Percentiles rank a stretch among this genome's conserved stretches.
Evolutionary conservation across 352 stramenopile species (phyloP).

Genomic region (Phytophthora ohioensis): DNA sequence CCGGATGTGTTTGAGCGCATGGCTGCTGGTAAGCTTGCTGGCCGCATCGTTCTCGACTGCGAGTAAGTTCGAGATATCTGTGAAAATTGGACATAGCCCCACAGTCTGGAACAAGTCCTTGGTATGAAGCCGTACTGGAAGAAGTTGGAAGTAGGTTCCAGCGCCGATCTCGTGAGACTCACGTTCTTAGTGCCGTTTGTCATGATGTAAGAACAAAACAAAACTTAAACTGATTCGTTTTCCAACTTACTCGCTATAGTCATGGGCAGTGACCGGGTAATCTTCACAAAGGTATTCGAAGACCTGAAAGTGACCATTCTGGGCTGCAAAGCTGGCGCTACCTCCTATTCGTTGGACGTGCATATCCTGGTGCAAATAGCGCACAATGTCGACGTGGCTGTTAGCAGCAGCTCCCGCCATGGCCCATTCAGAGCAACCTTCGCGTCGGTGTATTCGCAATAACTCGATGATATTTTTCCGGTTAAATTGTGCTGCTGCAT

Average conservation of each 20-base stretch:
- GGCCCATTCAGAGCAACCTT: conserved; percentile 31
- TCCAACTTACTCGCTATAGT: conserved; percentile 17
- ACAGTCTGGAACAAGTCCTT: too few species aligned
- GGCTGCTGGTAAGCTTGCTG: conserved; percentile 45
- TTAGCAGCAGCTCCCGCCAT: conserved; percentile 28
- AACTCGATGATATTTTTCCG: conserved; percentile 25
- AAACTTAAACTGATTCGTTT: not conserved
- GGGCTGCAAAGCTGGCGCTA: conserved; percentile 25
- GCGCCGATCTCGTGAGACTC: too few species aligned
- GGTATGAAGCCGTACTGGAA: too few species aligned
- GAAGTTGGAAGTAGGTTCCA: too few species aligned
- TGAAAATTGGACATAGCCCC: too few species aligned
- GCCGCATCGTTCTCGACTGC: conserved; percentile 50
- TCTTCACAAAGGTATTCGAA: conserved; percentile 30
- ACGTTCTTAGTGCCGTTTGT: too few species aligned
- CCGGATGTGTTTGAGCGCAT: conserved; percentile 58
- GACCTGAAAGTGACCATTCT: conserved; percentile 25
- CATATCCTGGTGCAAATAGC: conserved; percentile 26
- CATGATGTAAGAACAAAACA: too few species aligned
- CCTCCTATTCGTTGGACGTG: conserved; percentile 22
- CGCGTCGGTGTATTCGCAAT: conserved; percentile 9
- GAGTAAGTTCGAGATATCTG: not conserved
- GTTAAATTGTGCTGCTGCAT: conserved; percentile 27
- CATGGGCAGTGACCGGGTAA: conserved; percentile 17
- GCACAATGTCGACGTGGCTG: conserved; percentile 25